Evolutionary conservation across 129 eudicot species (phyloP), one percentile per base, ranked within the genome.

Genomic region (Centaurea solstitialis): DNA sequence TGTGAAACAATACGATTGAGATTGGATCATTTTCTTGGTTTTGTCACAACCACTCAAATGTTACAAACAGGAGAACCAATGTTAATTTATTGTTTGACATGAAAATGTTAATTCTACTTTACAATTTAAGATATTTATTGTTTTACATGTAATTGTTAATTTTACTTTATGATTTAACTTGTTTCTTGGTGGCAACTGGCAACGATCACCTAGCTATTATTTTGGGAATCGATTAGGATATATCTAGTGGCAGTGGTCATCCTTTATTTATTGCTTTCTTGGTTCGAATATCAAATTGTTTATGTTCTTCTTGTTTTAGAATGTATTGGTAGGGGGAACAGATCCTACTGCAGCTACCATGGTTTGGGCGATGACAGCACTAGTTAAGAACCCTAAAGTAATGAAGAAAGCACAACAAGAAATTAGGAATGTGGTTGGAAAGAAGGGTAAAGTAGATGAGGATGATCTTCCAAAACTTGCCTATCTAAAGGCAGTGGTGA

Each of bases 381-480:
- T 88, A 15, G 79, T 85, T n/a, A 88, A 76, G 68, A 85, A 85
- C 70, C 89, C 87, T 0, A 65, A 61, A 22, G 53, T 35, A 3
- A 88, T 88, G 89, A 85, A 72, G 26, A 88, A 78, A 79, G 78
- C 62, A 38, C 91, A 88, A 82, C 78, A 88, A 69, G 86, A 87
- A 81, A 77, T 81, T 37, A 85, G 88, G 37, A 37, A 40, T 40
- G 68, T 67, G 35, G 71, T 76, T 15, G 80, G 85, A 6, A 81
- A 72, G 30, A 81, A 77, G 9, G 53, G 18, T 20, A 43, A 45
- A 76, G 24, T 81, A 71, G 35, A 76, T n/a, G 88, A 85, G 24
- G 76, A 76, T 2, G 85, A 85, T 81, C 82, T 85, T 70, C 61
- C 77, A 50, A 76, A 64, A 17, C 82, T 80, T 8, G 45, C 80